phyloP scores from a whole-genome alignment of 768 basidiomycete species.

The Candolleomyces eurysporus region DNA sequence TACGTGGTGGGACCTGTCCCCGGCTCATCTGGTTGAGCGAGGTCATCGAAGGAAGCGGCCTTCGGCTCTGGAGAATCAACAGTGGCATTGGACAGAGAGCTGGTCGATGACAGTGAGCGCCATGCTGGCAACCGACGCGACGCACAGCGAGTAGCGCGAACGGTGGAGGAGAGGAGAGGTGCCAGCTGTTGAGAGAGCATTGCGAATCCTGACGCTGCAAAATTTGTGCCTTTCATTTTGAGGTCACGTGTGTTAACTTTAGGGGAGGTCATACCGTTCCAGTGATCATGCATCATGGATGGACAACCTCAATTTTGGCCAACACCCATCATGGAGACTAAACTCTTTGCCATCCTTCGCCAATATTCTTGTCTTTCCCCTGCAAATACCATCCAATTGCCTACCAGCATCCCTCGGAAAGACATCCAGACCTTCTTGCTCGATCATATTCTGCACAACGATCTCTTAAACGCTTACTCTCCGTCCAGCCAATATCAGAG shows the following conservation, averaged over 20 bases:
- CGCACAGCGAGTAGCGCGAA: constrained; percentile 3
- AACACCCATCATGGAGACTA: neutral
- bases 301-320: neutral
- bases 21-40: constrained; percentile 13
- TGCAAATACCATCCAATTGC: constrained; percentile 40
- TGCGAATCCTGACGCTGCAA: constrained; percentile 21
- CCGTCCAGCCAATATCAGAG: constrained; percentile 63
- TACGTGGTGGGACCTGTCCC: constrained; percentile 20
- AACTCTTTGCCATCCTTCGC: constrained; percentile 44
- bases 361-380: constrained; percentile 53
- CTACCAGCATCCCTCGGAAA: constrained; percentile 32
- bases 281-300: neutral
- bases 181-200: constrained; percentile 33
- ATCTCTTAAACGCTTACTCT: constrained; percentile 56
- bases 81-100: constrained; percentile 22
- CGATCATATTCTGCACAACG: constrained; percentile 44
- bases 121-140: constrained; percentile 26
- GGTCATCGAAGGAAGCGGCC: constrained; percentile 5
- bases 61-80: constrained; percentile 15
- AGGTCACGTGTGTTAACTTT: constrained; percentile 28
- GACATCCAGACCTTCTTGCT: constrained; percentile 58
- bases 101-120: constrained; percentile 18
- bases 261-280: constrained; percentile 15
- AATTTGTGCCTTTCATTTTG: constrained; percentile 13
- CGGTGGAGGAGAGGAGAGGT: constrained; percentile 25